Base-by-base conservation (phyloP, 768 basidiomycete species). In the Pulveroboletus frians region DNA sequence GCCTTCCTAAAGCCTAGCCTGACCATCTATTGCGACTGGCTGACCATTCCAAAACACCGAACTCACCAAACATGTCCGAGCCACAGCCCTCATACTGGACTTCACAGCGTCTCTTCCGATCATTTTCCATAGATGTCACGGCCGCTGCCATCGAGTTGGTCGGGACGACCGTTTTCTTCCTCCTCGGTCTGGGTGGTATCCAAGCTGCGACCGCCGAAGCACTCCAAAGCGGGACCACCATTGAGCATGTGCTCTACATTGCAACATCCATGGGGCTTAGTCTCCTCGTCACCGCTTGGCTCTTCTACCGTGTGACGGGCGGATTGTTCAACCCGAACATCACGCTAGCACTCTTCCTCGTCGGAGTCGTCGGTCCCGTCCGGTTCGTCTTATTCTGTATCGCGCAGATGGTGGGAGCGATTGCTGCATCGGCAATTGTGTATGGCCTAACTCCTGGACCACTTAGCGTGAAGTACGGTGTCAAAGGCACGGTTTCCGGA, bases 281-380 rank as follows among this genome's bases (percentile, higher is more conserved):
- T 53, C 73, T 87, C 39, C 70, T 85, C 40, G 74, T 80, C 37
- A 78, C 79, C 3, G 82, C 77, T 8, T 87, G 84, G 83, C 57
- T 84, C 10, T 86, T 85, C 65, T 85, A 76, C 60, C 74, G 83
- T 35, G 65, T 76, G 20, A 83, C 81, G 0, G 83, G 83, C 9
- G 81, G 81, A 6, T 66, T 84, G 20, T 85, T 84, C 66, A 87
- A 85, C 53, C 83, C 82, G 0, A 71, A 81, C 50, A 72, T 86
- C 50, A 78, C 77, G 14, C 67, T 81, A 35, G 76, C 83, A 8
- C 75, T 85, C 31, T 71, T 81, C 45, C 69, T 86, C 36, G 69
- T 77, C 11, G 81, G 81, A 2, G 71, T 71, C 18, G 72, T 87
- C 32, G 66, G 69, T 1, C 81, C 80, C 2, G 67, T 78, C 35